phyloP scores from a whole-genome alignment of 768 basidiomycete genomes.

The Rhodotorula sphaerocarpa region DNA sequence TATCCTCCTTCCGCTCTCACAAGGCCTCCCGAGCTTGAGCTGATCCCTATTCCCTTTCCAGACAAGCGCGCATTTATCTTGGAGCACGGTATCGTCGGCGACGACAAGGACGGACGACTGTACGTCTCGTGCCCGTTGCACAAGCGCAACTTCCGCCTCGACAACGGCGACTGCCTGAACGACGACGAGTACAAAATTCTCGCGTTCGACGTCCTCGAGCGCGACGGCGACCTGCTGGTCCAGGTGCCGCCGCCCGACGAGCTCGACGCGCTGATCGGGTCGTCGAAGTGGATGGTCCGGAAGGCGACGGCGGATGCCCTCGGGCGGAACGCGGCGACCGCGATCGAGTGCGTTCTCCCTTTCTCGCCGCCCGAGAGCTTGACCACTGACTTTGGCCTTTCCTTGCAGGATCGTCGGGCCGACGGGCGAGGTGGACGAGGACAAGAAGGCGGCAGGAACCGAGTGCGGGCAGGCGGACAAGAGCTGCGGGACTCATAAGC shows the following conservation, averaged over 20 bases:
- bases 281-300: constrained; percentile 25
- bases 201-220: constrained; percentile 54
- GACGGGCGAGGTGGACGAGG: constrained; percentile 12
- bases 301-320: constrained; percentile 50
- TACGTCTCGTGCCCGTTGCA: constrained; percentile 47
- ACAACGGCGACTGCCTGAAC: constrained; percentile 54
- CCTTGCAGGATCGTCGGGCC: constrained; percentile 41
- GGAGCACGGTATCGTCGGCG: constrained; percentile 59
- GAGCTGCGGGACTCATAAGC: constrained; percentile 8
- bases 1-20: neutral
- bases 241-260: constrained; percentile 52
- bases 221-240: constrained; percentile 48
- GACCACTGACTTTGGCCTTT: neutral
- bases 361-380: no score
- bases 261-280: constrained; percentile 56
- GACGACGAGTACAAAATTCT: constrained; percentile 57
- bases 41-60: no score
- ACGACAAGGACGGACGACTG: constrained; percentile 52
- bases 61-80: constrained; percentile 59
- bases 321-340: constrained; percentile 38
- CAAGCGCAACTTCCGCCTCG: constrained; percentile 31
- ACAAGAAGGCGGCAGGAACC: constrained; percentile 15
- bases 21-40: no score
- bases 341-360: constrained; percentile 40
- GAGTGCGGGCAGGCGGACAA: constrained; percentile 25